These are phyloP conservation scores for Saturnispora quitensis DNA, from an alignment of 805 yeast species.

Conservation along the genomic window DNA sequence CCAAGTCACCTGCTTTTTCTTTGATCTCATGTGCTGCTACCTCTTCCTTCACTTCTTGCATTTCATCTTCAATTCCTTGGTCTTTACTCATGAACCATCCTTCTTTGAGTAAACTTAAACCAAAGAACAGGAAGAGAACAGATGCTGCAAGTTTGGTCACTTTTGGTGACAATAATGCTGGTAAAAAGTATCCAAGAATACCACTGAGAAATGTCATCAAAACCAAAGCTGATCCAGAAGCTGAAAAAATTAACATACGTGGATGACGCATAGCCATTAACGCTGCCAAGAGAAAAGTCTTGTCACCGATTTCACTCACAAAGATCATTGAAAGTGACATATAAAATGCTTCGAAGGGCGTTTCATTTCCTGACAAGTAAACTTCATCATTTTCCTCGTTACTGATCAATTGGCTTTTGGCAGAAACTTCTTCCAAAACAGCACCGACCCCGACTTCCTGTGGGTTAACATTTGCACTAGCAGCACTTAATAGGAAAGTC, in stretches of 20 bases:
- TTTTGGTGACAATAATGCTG: constrained; percentile 70
- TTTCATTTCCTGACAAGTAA: neutral
- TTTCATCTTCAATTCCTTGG: constrained; percentile 86
- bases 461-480: neutral
- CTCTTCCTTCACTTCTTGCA: constrained; percentile 96
- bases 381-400: neutral
- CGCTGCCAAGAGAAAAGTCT: constrained; percentile 93
- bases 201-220: constrained; percentile 92
- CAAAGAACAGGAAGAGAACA: constrained; percentile 71
- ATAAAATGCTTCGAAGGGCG: constrained; percentile 38
- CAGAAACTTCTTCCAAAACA: neutral
- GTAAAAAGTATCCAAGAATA: constrained; percentile 83
- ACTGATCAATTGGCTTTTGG: neutral
- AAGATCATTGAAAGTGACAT: constrained; percentile 86
- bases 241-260: constrained; percentile 72
- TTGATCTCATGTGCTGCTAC: constrained; percentile 56
- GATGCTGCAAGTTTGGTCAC: constrained; percentile 79
- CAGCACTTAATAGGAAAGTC: neutral
- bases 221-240: constrained; percentile 77
- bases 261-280: constrained; percentile 96
- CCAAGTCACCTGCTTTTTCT: constrained; percentile 44
- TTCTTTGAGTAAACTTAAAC: constrained; percentile 65
- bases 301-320: constrained; percentile 95
- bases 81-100: constrained; percentile 75
- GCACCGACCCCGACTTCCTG: neutral